Evolutionary conservation across 306 rosid genomes (phyloP), one percentile per base, ranked within the genome.

Genomic region (Lagenaria siceraria): DNA sequence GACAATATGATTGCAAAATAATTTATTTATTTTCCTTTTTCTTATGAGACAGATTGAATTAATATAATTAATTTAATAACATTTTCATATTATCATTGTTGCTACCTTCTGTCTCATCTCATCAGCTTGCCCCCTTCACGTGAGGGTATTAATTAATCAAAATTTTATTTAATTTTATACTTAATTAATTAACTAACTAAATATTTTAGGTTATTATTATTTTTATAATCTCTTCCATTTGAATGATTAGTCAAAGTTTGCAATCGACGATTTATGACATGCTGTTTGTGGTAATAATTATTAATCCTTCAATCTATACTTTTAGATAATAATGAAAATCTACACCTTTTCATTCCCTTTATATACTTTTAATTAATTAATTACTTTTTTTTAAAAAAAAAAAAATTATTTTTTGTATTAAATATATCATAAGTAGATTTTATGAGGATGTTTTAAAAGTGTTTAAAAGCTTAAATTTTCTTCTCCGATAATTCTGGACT

Each of bases 241-340:
- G 51, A 64, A 66, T 66, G 74, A 66, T 66, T 66, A 40, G 74
- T 66, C 74, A 66, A 66, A 66, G 52, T 40, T 66, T 40, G 52
- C 14, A 40, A 66, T 35, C 5, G 52, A 66, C 52, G 8, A 64
- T 64, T 33, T 38, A 35, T 38, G 71, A 13, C 11, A 61, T 66
- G 29, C 73, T 35, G n/a, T 10, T 38, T 66, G 74, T 24, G 74
- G 31, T 66, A 22, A 70, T 70, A 24, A 70, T 70, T 7, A 42
- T 42, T 70, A 43, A 70, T n/a, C 75, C n/a, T 46, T 46, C 33
- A 12, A 21, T 68, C 52, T 42, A 15, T 21, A 68, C 31, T 19
- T 33, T 65, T 65, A 19, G 6, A 31, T 29, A 63, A 29, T 63
- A 33, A 15, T 59, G 19, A 25, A 59, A 15, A 63, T 63, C 43